Evolutionary conservation across 148 eudicot genomes (phyloP), one percentile per base, ranked within the genome.

Genomic region (Arbutus unedo): DNA sequence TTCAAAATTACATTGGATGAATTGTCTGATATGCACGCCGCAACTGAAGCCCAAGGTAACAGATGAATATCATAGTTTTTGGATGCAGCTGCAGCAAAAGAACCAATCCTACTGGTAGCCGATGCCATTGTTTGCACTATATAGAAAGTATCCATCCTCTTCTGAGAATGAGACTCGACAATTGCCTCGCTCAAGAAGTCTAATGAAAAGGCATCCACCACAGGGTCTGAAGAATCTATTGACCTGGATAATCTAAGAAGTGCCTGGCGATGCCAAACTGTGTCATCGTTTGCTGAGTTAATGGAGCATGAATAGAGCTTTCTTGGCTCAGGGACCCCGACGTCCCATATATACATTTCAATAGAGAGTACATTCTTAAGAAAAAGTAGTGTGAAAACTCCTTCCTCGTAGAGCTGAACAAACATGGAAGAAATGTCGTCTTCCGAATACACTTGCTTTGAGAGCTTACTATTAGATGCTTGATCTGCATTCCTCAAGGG

Each of bases 21-120:
- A 85, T 89, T 88, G 84, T 87, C 89, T 76, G 99, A 96, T 62
- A 96, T 85, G 90, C 97, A 92, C 68, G 95, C 99, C 59, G 99
- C 99, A 81, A 96, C 93, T 38, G 99, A 92, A 77, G 94, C 97
- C 99, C 99, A 96, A 21, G 99, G 99, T 82, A 96, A 86, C 77
- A 96, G 92, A 80, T 93, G 98, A 84, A 94, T 92, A 85, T 94
- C 98, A 87, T 91, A 94, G 83, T 96, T 94, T 81, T 87, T 92
- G 13, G 94, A 89, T 77, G 97, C 98, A 83, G 87, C 86, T 83
- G 91, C 89, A 41, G 98, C 98, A 85, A 96, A 96, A 80, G 98
- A 87, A 87, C 97, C 93, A 78, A 96, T 96, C 88, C 98, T 92
- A 81, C 99, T 96, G 83, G 96, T 89, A 70, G 93, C 81, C 57